Evolutionary conservation across 2,329 filamentous ascomycete genomes (phyloP).

Genomic region (Epichloe hybrida): DNA sequence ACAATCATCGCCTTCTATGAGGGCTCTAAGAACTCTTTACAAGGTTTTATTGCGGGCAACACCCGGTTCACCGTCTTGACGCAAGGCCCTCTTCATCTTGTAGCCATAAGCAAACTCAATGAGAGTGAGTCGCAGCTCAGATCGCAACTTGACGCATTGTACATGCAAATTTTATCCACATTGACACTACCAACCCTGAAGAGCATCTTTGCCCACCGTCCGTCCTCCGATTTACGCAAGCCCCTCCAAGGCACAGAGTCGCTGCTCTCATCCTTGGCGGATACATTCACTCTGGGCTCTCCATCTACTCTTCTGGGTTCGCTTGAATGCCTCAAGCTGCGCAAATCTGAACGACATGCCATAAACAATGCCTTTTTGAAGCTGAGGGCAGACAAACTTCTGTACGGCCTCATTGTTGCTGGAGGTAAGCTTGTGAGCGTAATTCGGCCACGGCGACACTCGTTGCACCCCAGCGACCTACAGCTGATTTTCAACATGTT

Average conservation of each 20-base stretch:
- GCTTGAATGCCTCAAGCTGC: slow-evolving; percentile 82
- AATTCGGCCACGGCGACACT: slow-evolving; percentile 85
- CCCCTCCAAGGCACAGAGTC: slow-evolving; percentile 86
- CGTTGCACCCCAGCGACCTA: slow-evolving; percentile 85
- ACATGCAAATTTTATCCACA: slow-evolving; percentile 97
- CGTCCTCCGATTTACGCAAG: slow-evolving; percentile 84
- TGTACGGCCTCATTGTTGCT: slow-evolving; percentile 89
- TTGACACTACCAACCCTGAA: slow-evolving; percentile 77
- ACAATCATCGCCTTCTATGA: slow-evolving; percentile 98
- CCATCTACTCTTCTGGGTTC: slow-evolving; percentile 79
- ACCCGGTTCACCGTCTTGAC: slow-evolving; percentile 76
- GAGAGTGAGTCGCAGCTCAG: slow-evolving; percentile 84
- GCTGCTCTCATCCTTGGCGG: slow-evolving; percentile 78
- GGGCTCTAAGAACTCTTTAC: slow-evolving; percentile 60
- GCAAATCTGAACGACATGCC: slow-evolving; percentile 70
- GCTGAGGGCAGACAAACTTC: slow-evolving; percentile 58
- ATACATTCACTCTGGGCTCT: slow-evolving; percentile 88
- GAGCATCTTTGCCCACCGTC: slow-evolving; percentile 76
- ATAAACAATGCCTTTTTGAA: slow-evolving; percentile 85
- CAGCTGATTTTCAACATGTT: slow-evolving; percentile 99
- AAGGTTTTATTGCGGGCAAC: slow-evolving; percentile 71
- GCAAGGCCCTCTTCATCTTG: slow-evolving; percentile 79
- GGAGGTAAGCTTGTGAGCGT: slow-evolving; percentile 90
- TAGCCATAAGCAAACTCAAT: slow-evolving; percentile 82
- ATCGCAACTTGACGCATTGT: slow-evolving; percentile 79